Evolutionary conservation across 345 rosid species (phyloP), one percentile per base, ranked within the genome.

Genomic region (Viola odorata): DNA sequence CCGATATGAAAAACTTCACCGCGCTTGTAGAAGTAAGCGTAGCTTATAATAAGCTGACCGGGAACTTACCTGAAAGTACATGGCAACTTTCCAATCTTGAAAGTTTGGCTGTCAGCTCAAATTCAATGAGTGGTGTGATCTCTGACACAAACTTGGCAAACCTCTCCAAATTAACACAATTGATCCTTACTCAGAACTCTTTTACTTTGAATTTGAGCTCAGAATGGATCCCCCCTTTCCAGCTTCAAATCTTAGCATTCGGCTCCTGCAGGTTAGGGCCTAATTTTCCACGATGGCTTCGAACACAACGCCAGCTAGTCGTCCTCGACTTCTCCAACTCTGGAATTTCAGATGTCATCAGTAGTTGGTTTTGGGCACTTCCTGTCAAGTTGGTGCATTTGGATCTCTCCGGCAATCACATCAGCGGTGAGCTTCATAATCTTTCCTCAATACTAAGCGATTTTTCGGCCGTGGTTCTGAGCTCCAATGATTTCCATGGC

Each of bases 281-380:
- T 8, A 13, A 57, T 41, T 57, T 57, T 40, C 60, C 60, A 3
- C 7, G 8, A n/a, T 57, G 60, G 60, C 45, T 57, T 38, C 45
- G 16, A n/a, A 57, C 45, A 3, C 60, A 57, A 39, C 13, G 4
- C 3, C 4, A 12, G 13, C 7, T 57, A 4, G 13, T 9, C n/a
- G 5, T 12, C 11, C 60, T 57, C 13, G 60, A 57, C 13, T 38
- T 57, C 45, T 57, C 60, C 16, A 57, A 40, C 8, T 6, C 60
- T 57, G 16, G 39, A 9, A 57, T 57, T 57, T 38, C 32, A 38
- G 60, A 41, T 39, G 11, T 12, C 44, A 15, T 15, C 3, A 15
- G 45, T 6, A 40, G 4, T 6, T 57, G 60, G 60, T 14, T 57
- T n/a, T 57, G 45, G 60, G 12, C 12, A 12, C 16, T n/a, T 5